Evolutionary conservation across 176 grass and related monocot genomes (phyloP), one percentile per base, ranked within the genome.

Genomic region (Dactylis glomerata): DNA sequence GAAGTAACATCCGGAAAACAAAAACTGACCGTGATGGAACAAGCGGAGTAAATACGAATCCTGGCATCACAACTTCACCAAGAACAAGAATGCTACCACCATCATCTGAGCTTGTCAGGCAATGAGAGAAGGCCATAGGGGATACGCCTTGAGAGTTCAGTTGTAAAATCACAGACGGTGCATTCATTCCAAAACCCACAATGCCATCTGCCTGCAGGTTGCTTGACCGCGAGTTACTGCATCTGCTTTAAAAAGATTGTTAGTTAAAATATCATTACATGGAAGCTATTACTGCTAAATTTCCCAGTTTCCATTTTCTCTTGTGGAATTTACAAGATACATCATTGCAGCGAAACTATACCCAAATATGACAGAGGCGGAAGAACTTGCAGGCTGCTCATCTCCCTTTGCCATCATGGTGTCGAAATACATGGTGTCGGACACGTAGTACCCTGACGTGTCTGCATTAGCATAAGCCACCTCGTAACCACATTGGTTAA

Each of bases 21-120:
- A 1, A 37, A 78, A 84, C 92, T 87, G 87, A 94, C 92, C 94
- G 92, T 74, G 95, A 94, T 71, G 51, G 90, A 86, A 92, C 92
- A 5, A 97, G 95, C 64, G 95, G 92, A 26, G 92, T 97, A 83
- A 92, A 97, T 8, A 94, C 95, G 52, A 97, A 86, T 68, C 90
- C 88, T 79, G 90, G 88, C 52, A 91, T 86, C 22, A 90, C 74
- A 85, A 97, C 85, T 88, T 92, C 73, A 68, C 92, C 95, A 51
- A 97, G 90, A 75, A 97, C 92, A 83, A 97, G 85, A 80, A 97
- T 89, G 64, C 92, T 90, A 62, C 95, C 95, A 24, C 95, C 90
- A 83, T 89, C 90, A 8, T 95, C 84, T 57, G 92, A 94, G 42
- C 95, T 90, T 89, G 89, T 94, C 78, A 94, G 70, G 88, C 95